Conservation (phyloP, 148 eudicot species). For the Rheum nobile region DNA sequence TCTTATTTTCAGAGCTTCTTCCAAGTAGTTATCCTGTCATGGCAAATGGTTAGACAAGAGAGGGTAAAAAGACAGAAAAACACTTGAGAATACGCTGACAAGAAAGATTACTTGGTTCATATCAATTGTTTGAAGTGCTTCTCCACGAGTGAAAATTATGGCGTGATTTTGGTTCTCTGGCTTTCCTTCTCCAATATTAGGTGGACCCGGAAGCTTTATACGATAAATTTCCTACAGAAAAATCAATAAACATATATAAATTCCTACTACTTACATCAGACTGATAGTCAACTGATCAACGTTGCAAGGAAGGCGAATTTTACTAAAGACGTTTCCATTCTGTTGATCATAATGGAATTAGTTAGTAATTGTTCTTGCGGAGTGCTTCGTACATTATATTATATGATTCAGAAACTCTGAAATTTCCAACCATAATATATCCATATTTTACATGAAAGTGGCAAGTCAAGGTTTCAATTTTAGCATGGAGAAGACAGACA, state of each 20-base stretch:
- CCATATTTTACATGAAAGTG: not conserved
- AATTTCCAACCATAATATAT: not conserved
- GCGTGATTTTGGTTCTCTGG: conserved; percentile 98
- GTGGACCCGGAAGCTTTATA: conserved; percentile 88
- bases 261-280: not conserved
- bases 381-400: not conserved
- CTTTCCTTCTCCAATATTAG: conserved; percentile 96
- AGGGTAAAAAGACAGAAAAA: not conserved
- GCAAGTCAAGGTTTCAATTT: not conserved
- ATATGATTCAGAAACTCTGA: no score
- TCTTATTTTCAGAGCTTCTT: conserved; percentile 94
- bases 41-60: not conserved
- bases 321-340: not conserved
- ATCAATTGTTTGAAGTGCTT: conserved; percentile 97
- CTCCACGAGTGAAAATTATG: conserved; percentile 95
- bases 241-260: not conserved
- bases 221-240: conserved; percentile 71
- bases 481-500: not conserved
- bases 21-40: conserved; percentile 81
- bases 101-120: conserved; percentile 71
- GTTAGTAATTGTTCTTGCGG: not conserved
- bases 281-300: not conserved
- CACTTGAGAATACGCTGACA: not conserved
- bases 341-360: no score
- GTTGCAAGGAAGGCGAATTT: not conserved